Conservation (phyloP, 371 early-diverging fungal genomes). For the Basidiobolus meristosporus region DNA sequence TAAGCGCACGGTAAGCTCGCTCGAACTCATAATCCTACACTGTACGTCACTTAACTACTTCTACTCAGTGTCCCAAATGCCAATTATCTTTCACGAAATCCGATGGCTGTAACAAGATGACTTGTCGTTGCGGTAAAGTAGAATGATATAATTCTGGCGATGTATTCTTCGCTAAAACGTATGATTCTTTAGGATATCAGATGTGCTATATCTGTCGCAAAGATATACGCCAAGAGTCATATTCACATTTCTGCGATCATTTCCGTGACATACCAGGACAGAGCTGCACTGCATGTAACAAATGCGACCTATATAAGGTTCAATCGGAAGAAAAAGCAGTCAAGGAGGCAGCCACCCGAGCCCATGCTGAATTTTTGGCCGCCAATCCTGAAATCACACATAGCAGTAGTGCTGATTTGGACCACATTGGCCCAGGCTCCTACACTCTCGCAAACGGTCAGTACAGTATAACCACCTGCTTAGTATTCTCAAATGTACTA, state of each 20-base stretch:
- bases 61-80: constrained; percentile 32
- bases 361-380: constrained; percentile 20
- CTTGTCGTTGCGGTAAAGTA: constrained; percentile 27
- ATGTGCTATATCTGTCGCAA: constrained; percentile 51
- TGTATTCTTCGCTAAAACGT: neutral
- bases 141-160: neutral
- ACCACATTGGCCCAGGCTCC: too few relatives aligned
- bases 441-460: too few relatives aligned
- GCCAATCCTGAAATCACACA: constrained; percentile 18
- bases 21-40: neutral
- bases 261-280: constrained; percentile 26
- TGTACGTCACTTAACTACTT: neutral
- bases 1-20: constrained; percentile 29
- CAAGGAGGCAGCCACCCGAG: constrained; percentile 19
- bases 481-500: too few relatives aligned
- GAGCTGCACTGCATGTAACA: constrained; percentile 23
- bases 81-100: constrained; percentile 31
- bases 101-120: constrained; percentile 51
- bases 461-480: too few relatives aligned
- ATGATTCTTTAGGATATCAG: constrained; percentile 13
- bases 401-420: too few relatives aligned
- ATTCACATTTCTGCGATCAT: constrained; percentile 39
- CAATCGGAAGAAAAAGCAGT: constrained; percentile 25
- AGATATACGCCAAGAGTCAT: constrained; percentile 27
- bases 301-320: constrained; percentile 35